These are phyloP conservation scores for Hygrocybe coccinea DNA, from an alignment of 768 basidiomycete genomes.

Conservation along the genomic window DNA sequence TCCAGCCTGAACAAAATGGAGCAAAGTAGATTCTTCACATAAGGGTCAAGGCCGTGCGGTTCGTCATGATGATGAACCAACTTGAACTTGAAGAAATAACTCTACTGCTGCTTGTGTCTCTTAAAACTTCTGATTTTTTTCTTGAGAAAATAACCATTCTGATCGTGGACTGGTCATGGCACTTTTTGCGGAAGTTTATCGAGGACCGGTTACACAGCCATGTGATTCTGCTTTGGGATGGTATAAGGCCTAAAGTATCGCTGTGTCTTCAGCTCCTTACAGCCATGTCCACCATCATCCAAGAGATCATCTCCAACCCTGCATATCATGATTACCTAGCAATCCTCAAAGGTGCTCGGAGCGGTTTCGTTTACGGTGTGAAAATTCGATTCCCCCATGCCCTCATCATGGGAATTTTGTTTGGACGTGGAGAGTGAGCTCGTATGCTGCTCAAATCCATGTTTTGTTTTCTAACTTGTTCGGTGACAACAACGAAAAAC, in stretches of 20 bases:
- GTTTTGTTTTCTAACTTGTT: not conserved
- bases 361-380: conserved; percentile 85
- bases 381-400: conserved; percentile 96
- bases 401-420: conserved; percentile 91
- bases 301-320: conserved; percentile 59
- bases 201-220: no score
- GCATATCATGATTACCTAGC: conserved; percentile 86
- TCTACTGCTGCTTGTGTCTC: no score
- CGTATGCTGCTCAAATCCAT: conserved; percentile 7
- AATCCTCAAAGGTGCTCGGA: conserved; percentile 90
- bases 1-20: not conserved
- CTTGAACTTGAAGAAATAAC: no score
- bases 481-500: conserved; percentile 3
- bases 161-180: no score
- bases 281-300: conserved; percentile 25
- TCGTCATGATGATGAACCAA: no score
- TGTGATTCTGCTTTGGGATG: conserved; percentile 12
- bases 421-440: conserved; percentile 85
- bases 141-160: no score
- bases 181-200: no score
- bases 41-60: no score
- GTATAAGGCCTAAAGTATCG: no score
- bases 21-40: not conserved
- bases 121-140: no score
- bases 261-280: conserved; percentile 1